Percentiles rank a stretch among this genome's conserved stretches.
Evolutionary conservation across 371 early-diverging fungal genomes (phyloP).

Genomic region (Rhizomucor miehei): DNA sequence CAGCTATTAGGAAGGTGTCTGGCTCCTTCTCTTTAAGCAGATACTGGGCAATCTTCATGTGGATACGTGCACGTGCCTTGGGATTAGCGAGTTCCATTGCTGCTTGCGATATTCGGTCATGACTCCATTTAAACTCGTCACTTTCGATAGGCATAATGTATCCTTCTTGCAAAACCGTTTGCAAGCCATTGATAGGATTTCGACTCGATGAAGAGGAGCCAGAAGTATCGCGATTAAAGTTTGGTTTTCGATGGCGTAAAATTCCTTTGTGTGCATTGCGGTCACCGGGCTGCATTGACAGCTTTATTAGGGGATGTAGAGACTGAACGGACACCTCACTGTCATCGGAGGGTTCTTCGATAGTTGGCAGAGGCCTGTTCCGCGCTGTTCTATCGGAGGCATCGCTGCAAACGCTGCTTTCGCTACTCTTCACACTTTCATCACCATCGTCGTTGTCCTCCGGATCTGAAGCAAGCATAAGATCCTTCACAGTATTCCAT

Average conservation of each 20-base stretch:
- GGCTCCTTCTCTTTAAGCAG: slow-evolving; percentile 17
- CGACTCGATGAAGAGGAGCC: slow-evolving; percentile 1
- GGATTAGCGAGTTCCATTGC: slow-evolving; percentile 42
- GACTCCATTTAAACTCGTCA: slow-evolving; percentile 46
- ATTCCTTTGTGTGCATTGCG: no score
- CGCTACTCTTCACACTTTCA: neutral
- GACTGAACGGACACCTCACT: neutral
- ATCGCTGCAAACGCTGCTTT: neutral
- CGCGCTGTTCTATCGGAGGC: neutral
- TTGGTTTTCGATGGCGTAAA: no score
- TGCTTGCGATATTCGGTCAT: slow-evolving; percentile 48
- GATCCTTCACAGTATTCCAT: slow-evolving; percentile 36
- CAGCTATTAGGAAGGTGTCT: slow-evolving; percentile 34
- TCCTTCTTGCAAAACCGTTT: slow-evolving; percentile 45
- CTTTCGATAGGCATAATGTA: slow-evolving; percentile 37
- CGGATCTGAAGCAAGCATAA: slow-evolving; percentile 33
- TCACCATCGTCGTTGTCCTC: slow-evolving; percentile 14
- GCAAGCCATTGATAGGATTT: slow-evolving; percentile 42
- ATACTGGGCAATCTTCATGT: slow-evolving; percentile 35
- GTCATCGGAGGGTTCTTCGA: no score
- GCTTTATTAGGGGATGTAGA: neutral
- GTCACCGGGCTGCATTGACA: no score
- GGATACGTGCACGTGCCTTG: slow-evolving; percentile 29
- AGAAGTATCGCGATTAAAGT: neutral
- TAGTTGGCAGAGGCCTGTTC: no score